Evolutionary conservation across 495 filamentous ascomycete species (phyloP).

Genomic region (Corynascus novoguineensis): DNA sequence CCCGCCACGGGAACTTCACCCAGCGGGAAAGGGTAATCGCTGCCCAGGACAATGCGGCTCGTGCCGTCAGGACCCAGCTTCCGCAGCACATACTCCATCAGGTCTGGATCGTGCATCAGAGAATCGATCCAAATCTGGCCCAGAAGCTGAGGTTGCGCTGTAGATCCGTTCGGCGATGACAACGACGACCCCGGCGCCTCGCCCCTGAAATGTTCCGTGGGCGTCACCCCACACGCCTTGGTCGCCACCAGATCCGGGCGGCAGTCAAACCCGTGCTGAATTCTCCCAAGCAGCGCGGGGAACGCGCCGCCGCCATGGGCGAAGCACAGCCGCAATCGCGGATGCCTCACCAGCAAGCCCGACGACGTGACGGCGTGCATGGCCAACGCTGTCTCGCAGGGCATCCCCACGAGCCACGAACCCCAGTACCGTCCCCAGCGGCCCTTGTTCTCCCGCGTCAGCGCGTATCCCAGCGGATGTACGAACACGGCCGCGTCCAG

Average conservation of each 20-base stretch:
- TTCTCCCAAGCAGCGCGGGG: constrained; percentile 26
- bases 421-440: constrained; percentile 25
- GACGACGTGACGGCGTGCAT: constrained; percentile 23
- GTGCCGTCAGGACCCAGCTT: constrained; percentile 24
- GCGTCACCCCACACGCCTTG: constrained; percentile 19
- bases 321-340: constrained; percentile 25
- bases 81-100: constrained; percentile 23
- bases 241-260: constrained; percentile 27
- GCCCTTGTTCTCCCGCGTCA: constrained; percentile 20
- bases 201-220: constrained; percentile 19
- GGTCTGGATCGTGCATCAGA: constrained; percentile 25
- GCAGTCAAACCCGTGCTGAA: constrained; percentile 28
- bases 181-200: no score
- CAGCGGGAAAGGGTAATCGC: constrained; percentile 29
- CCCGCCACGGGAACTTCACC: constrained; percentile 27
- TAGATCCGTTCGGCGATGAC: not conserved
- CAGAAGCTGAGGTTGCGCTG: no score
- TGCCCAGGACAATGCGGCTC: constrained; percentile 22
- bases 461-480: constrained; percentile 27
- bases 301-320: constrained; percentile 29
- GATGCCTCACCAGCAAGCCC: constrained; percentile 23
- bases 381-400: constrained; percentile 28
- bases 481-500: constrained; percentile 23
- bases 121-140: constrained; percentile 29
- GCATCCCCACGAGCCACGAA: constrained; percentile 29